Evolutionary conservation across 2,329 filamentous ascomycete genomes (phyloP), one percentile per base, ranked within the genome.

Genomic region (Xylaria sp.): DNA sequence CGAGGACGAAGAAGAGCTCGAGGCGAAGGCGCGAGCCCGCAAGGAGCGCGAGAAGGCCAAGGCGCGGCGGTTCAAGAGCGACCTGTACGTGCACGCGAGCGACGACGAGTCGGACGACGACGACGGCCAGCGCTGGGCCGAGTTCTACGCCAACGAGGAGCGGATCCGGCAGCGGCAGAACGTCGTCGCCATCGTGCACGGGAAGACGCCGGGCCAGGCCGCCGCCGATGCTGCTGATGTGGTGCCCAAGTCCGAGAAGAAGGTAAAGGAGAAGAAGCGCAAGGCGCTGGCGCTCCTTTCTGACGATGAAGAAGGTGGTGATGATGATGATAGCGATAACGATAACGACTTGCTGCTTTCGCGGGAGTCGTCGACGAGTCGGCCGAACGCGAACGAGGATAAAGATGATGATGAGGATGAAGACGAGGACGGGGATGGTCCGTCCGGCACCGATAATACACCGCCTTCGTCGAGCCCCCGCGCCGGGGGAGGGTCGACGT

Each of bases 41-140:
- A 80, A 84, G 49, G 78, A 86, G 48, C 88, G 84, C 61, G 87
- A 96, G 61, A 76, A 83, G n/a, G 91, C 92, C 66, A 92, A 92
- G 72, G 81, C 85, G 44, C 78, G 79, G 26, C 89, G 88, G 68
- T 89, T 94, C 74, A 97, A 97, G 78, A 95, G 90, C 65, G 86
- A 87, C 20, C 74, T 93, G 38, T 93, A 86, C 65, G 89, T 99
- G 46, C 84, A 88, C 53, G 86, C 88, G 37, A 91, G 89, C 62
- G 94, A 97, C 68, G 94, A 97, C 48, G 92, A 96, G 63, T 87
- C 83, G n/a, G 91, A 96, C 66, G 85, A 82, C 29, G 91, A 92
- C 43, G 83, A 84, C 52, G 84, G 90, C 16, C 78, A 80, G 45
- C 72, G 77, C 69, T 69, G 67, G 67, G 59, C 63, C 19, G 85